These are phyloP conservation scores for Annulohypoxylon bovei DNA, from an alignment of 495 filamentous ascomycete genomes.

Conservation along the genomic window DNA sequence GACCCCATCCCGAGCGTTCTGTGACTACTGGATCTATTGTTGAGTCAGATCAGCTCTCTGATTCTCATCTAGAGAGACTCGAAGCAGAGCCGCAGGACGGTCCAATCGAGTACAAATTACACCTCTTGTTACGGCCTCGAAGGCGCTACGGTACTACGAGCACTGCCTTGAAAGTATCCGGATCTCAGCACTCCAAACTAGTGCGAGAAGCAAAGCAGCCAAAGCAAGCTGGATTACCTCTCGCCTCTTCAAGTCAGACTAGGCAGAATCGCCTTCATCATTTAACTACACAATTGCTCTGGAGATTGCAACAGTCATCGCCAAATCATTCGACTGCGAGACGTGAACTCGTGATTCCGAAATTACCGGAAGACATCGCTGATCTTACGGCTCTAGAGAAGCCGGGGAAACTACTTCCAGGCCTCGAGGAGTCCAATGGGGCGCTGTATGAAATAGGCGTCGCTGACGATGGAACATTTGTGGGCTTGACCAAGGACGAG, in stretches of 20 bases:
- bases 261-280: slow-evolving; percentile 87
- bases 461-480: slow-evolving; percentile 90
- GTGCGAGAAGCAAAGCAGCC: slow-evolving; percentile 68
- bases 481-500: slow-evolving; percentile 90
- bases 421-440: slow-evolving; percentile 90
- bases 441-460: slow-evolving; percentile 97
- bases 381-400: slow-evolving; percentile 64
- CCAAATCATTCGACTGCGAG: slow-evolving; percentile 83
- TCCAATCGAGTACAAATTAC: slow-evolving; percentile 95
- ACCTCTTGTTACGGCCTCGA: slow-evolving; percentile 84
- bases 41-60: slow-evolving; percentile 66
- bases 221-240: slow-evolving; percentile 44
- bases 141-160: slow-evolving; percentile 73
- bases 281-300: slow-evolving; percentile 92
- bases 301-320: slow-evolving; percentile 94
- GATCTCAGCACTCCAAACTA: slow-evolving; percentile 68
- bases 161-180: slow-evolving; percentile 50
- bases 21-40: slow-evolving; percentile 44
- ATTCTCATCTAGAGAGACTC: slow-evolving; percentile 78
- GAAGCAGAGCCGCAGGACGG: slow-evolving; percentile 94
- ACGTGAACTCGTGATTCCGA: slow-evolving; percentile 72
- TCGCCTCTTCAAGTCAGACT: slow-evolving; percentile 63
- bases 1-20: slow-evolving; percentile 43
- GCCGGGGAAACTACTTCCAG: slow-evolving; percentile 73
- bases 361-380: slow-evolving; percentile 69